phyloP scores from a whole-genome alignment of 306 rosid species.

The Rubus idaeus region DNA sequence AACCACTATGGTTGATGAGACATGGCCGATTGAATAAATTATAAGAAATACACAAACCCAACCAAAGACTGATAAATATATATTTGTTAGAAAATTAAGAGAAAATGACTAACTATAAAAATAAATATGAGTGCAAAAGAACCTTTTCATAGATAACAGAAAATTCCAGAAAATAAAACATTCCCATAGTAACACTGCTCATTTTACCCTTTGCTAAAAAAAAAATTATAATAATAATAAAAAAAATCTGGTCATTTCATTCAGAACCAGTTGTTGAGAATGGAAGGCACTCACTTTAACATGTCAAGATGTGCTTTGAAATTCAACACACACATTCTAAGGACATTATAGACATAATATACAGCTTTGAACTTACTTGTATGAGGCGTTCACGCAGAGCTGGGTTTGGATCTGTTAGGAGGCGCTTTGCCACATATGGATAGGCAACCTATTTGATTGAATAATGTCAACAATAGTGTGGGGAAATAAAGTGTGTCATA shows the following conservation, averaged over 20 bases:
- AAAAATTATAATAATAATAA: too few species aligned
- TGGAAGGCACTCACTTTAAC: constrained; percentile 3
- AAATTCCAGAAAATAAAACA: neutral
- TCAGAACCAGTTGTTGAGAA: neutral
- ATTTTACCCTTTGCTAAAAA: too few species aligned
- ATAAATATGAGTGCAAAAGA: neutral
- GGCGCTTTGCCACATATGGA: constrained; percentile 96
- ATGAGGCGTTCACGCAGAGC: constrained; percentile 96
- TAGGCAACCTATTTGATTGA: constrained; percentile 80
- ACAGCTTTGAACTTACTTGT: constrained; percentile 62
- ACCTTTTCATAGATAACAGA: neutral
- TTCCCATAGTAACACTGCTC: neutral
- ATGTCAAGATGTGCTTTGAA: neutral
- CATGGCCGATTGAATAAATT: neutral
- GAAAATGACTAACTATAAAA: neutral
- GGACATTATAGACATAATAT: neutral
- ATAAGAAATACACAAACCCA: neutral
- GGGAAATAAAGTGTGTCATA: constrained; percentile 23
- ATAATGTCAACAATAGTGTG: constrained; percentile 16
- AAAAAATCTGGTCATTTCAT: neutral
- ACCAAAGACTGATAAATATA: neutral
- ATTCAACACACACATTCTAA: neutral
- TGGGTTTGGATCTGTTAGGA: constrained; percentile 93
- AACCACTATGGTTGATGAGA: constrained; percentile 1
- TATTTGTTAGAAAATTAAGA: too few species aligned